phyloP scores from a whole-genome alignment of 1,284 basidiomycete genomes.

The Butyriboletus appendiculatus region DNA sequence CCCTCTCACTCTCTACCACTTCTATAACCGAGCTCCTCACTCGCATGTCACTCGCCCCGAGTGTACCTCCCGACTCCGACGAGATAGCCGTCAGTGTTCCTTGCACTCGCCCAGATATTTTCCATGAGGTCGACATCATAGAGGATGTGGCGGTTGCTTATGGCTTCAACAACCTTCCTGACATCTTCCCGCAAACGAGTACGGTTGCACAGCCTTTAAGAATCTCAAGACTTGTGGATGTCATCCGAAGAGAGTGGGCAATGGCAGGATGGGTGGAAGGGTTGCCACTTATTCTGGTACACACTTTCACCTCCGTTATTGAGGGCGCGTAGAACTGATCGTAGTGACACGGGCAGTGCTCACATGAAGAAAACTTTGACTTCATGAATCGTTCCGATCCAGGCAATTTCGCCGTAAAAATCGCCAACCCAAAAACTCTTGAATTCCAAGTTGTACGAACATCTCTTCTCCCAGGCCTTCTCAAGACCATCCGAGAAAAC shows the following conservation, averaged over 20 bases:
- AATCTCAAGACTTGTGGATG: slow-evolving; percentile 89
- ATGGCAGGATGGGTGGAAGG: slow-evolving; percentile 96
- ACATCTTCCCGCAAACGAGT: slow-evolving; percentile 91
- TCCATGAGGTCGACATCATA: slow-evolving; percentile 98
- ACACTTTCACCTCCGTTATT: slow-evolving; percentile 19
- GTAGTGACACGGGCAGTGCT: slow-evolving; percentile 61
- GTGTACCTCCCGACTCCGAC: slow-evolving; percentile 46
- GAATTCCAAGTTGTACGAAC: slow-evolving; percentile 99
- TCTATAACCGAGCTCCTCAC: slow-evolving; percentile 69
- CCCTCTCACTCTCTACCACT: slow-evolving; percentile 65
- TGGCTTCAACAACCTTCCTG: slow-evolving; percentile 96
- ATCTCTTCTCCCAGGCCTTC: slow-evolving; percentile 90
- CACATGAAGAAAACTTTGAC: slow-evolving; percentile 97
- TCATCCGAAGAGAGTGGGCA: slow-evolving; percentile 90
- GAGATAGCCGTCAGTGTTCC: slow-evolving; percentile 82
- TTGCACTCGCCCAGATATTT: slow-evolving; percentile 91
- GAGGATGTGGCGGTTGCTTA: slow-evolving; percentile 98
- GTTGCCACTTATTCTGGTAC: slow-evolving; percentile 88
- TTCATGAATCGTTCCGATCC: slow-evolving; percentile 89
- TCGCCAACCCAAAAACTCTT: slow-evolving; percentile 96
- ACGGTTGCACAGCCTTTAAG: slow-evolving; percentile 93
- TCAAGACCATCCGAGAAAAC: slow-evolving; percentile 98
- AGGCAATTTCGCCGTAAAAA: slow-evolving; percentile 79
- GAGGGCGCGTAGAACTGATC: background rate
- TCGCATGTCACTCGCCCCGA: slow-evolving; percentile 73